phyloP scores from a whole-genome alignment of 495 filamentous ascomycete genomes.

The Penicillium argentinense region DNA sequence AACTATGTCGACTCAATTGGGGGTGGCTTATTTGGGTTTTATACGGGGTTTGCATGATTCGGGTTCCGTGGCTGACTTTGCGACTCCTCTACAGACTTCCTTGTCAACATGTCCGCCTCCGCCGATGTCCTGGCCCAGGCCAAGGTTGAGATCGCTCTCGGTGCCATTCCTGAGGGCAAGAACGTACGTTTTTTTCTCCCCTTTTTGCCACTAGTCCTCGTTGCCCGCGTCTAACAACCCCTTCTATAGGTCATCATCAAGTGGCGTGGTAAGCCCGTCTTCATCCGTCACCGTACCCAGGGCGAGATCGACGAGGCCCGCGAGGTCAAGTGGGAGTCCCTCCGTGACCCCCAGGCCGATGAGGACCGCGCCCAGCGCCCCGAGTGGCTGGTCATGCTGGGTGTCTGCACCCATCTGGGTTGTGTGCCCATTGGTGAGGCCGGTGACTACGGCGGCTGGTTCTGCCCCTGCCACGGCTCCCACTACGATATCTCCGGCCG shows the following conservation, averaged over 20 bases:
- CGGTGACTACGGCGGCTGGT: constrained; percentile 98
- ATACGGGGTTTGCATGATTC: constrained; percentile 1
- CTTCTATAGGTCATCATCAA: constrained; percentile 88
- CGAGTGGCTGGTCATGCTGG: constrained; percentile 99
- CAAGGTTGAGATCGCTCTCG: constrained; percentile 96
- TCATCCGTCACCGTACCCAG: constrained; percentile 96
- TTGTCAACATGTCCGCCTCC: constrained; percentile 99
- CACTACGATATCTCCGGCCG: constrained; percentile 99
- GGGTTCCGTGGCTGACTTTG: constrained; percentile 15
- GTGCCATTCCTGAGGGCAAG: constrained; percentile 95
- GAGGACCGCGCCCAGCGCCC: constrained; percentile 93
- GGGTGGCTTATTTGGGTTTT: background rate
- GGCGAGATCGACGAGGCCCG: constrained; percentile 86
- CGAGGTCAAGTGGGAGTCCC: constrained; percentile 66
- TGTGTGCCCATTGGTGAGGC: constrained; percentile 99
- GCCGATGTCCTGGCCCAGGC: constrained; percentile 98
- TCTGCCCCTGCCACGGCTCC: constrained; percentile 99
- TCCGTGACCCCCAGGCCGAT: constrained; percentile 91
- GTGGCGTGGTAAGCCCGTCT: constrained; percentile 99
- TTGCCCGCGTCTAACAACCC: constrained; percentile 10
- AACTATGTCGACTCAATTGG: constrained; percentile 4
- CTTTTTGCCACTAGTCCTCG: background rate
- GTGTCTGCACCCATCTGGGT: constrained; percentile 98
- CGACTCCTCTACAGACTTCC: constrained; percentile 71
- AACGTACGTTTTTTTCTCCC: constrained; percentile 66